Percentiles rank a stretch among this genome's conserved stretches.
Conservation (phyloP, 129 eudicot species). For the Pulicaria dysenterica region DNA sequence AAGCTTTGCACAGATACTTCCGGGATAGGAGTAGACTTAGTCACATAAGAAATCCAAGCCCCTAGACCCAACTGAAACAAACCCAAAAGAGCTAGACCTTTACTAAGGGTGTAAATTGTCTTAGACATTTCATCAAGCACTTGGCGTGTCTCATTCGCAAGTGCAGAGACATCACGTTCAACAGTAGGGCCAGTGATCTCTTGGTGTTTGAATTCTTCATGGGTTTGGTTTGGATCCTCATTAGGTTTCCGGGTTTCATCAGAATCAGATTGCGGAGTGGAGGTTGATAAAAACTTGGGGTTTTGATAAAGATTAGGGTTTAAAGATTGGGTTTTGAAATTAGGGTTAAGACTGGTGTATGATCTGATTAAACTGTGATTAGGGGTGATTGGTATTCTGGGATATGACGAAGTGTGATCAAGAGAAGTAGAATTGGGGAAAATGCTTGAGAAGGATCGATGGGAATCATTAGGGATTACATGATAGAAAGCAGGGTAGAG, state of each 20-base stretch:
- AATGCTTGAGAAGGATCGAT: constrained; percentile 21
- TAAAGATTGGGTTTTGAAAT: constrained; percentile 20
- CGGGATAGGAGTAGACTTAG: constrained; percentile 30
- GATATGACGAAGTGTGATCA: constrained; percentile 30
- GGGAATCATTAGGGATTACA: constrained; percentile 23
- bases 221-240: constrained; percentile 40
- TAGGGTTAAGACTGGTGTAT: constrained; percentile 34
- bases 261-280: constrained; percentile 28
- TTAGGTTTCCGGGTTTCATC: constrained; percentile 41
- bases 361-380: constrained; percentile 21
- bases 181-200: constrained; percentile 91
- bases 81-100: constrained; percentile 64
- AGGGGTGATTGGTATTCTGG: constrained; percentile 2
- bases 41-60: constrained; percentile 66
- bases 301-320: constrained; percentile 24
- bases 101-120: constrained; percentile 60
- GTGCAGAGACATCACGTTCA: constrained; percentile 67
- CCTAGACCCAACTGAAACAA: constrained; percentile 65
- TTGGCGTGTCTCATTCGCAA: constrained; percentile 74
- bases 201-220: constrained; percentile 68
- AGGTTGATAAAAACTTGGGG: constrained; percentile 52
- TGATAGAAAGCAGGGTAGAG: constrained; percentile 15
- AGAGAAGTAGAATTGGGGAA: constrained; percentile 18
- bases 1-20: constrained; percentile 56
- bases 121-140: constrained; percentile 63